phyloP scores from a whole-genome alignment of 176 grass and related monocot species.

The Tuctoria greenei region DNA sequence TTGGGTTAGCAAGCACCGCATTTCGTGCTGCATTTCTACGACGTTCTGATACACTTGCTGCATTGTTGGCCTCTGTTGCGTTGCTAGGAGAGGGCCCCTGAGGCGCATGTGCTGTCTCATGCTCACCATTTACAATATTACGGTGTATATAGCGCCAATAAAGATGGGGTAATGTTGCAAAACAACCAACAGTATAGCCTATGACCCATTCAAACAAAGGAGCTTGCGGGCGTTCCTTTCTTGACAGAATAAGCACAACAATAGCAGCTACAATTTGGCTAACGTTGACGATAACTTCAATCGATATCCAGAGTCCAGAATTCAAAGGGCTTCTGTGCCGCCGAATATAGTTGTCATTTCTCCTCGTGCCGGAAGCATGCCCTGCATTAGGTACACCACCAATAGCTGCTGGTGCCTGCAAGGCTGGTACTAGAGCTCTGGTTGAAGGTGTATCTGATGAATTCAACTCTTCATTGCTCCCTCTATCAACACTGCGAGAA shows the following conservation, averaged over 20 bases:
- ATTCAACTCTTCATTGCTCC: constrained; percentile 48
- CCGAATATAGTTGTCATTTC: constrained; percentile 55
- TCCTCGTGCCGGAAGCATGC: constrained; percentile 50
- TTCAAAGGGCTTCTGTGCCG: constrained; percentile 79
- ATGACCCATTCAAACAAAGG: constrained; percentile 92
- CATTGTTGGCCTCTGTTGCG: constrained; percentile 39
- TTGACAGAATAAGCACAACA: constrained; percentile 70
- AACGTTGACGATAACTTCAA: constrained; percentile 91
- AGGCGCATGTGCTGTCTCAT: constrained; percentile 38
- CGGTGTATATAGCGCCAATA: constrained; percentile 93
- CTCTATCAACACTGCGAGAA: constrained; percentile 38
- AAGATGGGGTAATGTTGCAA: constrained; percentile 84
- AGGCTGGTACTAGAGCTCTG: constrained; percentile 47
- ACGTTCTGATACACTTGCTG: constrained; percentile 45
- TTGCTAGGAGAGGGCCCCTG: constrained; percentile 54
- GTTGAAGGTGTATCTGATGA: constrained; percentile 47
- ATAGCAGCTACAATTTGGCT: constrained; percentile 92
- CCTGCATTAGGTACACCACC: constrained; percentile 46
- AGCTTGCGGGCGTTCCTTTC: constrained; percentile 71
- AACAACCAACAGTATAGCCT: constrained; percentile 91
- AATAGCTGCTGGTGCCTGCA: constrained; percentile 50
- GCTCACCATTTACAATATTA: constrained; percentile 57
- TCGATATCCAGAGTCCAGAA: constrained; percentile 95
- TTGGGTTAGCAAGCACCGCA: constrained; percentile 74
- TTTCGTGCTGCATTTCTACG: constrained; percentile 53